Evolutionary conservation across 192 early-diverging fungal species (phyloP).

Genomic region (Umbelopsis vinacea): DNA sequence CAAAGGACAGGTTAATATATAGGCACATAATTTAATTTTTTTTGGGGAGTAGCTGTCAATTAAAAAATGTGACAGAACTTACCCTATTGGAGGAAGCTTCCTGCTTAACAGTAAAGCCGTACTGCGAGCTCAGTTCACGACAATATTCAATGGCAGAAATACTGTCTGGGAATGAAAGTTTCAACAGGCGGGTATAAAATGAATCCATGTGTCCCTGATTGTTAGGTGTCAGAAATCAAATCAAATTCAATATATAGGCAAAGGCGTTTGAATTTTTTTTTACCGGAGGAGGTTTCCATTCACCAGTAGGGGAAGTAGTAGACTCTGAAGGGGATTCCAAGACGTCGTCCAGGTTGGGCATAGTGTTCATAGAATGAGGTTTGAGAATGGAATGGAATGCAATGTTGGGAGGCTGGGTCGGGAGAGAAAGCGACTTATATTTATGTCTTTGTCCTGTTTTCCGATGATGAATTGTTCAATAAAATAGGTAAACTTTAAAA

Average conservation of each 20-base stretch:
- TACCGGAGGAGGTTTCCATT: constrained; percentile 20
- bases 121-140: constrained; percentile 52
- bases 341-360: constrained; percentile 8
- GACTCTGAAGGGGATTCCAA: constrained; percentile 4
- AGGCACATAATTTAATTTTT: no score
- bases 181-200: constrained; percentile 52
- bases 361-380: neutral
- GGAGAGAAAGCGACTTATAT: no score
- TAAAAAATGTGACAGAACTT: no score
- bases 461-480: neutral
- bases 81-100: constrained; percentile 65
- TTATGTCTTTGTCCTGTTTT: neutral
- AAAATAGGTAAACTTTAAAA: neutral
- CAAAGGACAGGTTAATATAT: constrained; percentile 1
- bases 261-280: neutral
- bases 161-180: constrained; percentile 53
- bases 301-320: constrained; percentile 1
- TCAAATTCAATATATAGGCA: neutral
- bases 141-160: constrained; percentile 53
- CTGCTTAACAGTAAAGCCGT: constrained; percentile 64
- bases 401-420: no score
- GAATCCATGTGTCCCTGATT: constrained; percentile 47
- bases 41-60: no score
- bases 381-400: neutral
- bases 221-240: neutral